Evolutionary conservation across 371 early-diverging fungal genomes (phyloP), one percentile per base, ranked within the genome.

Genomic region (Mortierella sp.): DNA sequence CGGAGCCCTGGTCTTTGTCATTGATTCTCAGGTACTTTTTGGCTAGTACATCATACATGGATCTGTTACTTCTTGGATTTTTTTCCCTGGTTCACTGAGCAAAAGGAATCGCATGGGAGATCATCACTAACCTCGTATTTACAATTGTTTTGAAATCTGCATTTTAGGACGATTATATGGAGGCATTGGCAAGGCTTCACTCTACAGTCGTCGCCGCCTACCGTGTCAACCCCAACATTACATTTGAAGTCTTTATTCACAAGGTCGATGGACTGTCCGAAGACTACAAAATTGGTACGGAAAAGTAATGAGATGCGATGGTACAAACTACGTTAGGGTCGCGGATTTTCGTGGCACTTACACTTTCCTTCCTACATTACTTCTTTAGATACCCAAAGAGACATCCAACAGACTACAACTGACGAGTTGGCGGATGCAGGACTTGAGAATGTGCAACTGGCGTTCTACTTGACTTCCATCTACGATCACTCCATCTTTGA

Each of bases 241-340:
- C 94, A 0, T 97, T 97, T 89, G 98, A 98, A 86, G 95, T 99
- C 6, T 94, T 99, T 80, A 94, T 99, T 73, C 98, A 99, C 90
- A 99, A 99, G 90, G 97, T 98, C 24, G 99, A 99, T 86, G 98
- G 98, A 28, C 89, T 99, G 74, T 95, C 96, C 1, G 98, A 98
- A 78, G 99, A 99, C 76, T 95, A 95, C 89, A 97, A 96, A 88
- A 94, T 96, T 88, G 97, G 95, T 95, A 90, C 21, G 42, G 10
- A 10, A 19, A 38, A 19, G 21, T 21, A 9, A 21, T 2, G 7
- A 10, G 21, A 63, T 21, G 8, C 65, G 6, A 34, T 63, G 65
- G 38, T 19, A 21, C 21, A 63, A 63, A 63, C 8, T 7, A 7
- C 65, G 9, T 11, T 63, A 21, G 21, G 9, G 24, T 68, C 34